phyloP scores from a whole-genome alignment of 1,139 yeast genomes.

The Saccharomycopsis hybrid region DNA sequence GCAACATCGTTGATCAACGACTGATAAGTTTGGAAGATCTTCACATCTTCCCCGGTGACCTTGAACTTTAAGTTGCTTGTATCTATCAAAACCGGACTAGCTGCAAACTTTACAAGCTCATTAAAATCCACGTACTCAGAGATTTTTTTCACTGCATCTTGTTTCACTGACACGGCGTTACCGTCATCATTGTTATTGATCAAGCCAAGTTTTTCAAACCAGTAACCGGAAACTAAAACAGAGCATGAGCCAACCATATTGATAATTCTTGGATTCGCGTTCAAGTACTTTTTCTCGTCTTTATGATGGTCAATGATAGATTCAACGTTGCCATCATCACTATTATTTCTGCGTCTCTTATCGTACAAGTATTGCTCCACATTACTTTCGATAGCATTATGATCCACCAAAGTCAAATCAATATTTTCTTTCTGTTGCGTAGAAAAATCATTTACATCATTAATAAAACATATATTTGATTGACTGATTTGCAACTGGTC shows the following conservation, averaged over 20 bases:
- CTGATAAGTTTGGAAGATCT: constrained; percentile 26
- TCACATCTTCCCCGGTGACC: constrained; percentile 36
- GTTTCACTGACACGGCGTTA: constrained; percentile 17
- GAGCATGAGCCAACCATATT: constrained; percentile 47
- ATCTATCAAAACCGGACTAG: constrained; percentile 46
- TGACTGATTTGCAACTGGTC: constrained; percentile 27
- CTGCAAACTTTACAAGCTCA: constrained; percentile 31
- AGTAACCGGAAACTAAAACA: constrained; percentile 44
- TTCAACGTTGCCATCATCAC: constrained; percentile 36
- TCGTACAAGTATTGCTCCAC: constrained; percentile 2
- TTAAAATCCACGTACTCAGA: background rate
- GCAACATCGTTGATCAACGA: background rate
- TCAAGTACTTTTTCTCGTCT: constrained; percentile 39
- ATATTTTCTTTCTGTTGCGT: background rate
- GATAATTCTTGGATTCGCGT: constrained; percentile 41
- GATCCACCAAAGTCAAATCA: constrained; percentile 18
- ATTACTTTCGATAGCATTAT: constrained; percentile 13
- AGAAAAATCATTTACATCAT: constrained; percentile 8
- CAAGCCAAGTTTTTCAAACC: constrained; percentile 30
- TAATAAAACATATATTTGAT: constrained; percentile 28
- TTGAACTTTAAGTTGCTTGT: constrained; percentile 43
- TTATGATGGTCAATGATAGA: constrained; percentile 53
- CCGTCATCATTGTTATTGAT: constrained; percentile 20
- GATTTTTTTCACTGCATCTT: background rate
- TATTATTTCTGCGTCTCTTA: background rate